Percentiles rank a stretch among this genome's conserved stretches.
These are phyloP conservation scores for Lachnellula hyalina DNA, from an alignment of 2,329 filamentous ascomycete genomes.

Conservation along the genomic window DNA sequence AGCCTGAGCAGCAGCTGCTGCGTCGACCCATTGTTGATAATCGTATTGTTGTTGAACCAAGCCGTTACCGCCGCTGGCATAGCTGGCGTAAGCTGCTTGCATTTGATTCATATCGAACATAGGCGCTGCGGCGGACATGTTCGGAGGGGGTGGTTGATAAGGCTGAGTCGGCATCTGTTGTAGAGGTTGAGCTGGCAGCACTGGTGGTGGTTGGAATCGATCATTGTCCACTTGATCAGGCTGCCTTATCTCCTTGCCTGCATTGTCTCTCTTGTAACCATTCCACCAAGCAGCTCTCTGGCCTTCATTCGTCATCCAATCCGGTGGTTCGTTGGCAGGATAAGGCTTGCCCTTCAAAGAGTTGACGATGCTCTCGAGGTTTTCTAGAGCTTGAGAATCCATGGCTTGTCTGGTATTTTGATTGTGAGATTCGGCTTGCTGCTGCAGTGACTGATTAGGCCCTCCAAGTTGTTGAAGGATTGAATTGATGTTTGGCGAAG, in stretches of 20 bases:
- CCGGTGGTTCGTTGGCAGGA: constrained; percentile 47
- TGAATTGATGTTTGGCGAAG: constrained; percentile 11
- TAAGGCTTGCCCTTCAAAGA: constrained; percentile 42
- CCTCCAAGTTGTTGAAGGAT: constrained; percentile 16
- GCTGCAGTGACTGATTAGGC: not conserved
- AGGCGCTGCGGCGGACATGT: constrained; percentile 5
- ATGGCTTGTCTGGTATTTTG: constrained; percentile 7
- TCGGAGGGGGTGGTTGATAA: constrained; percentile 14
- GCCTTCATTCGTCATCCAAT: constrained; percentile 44
- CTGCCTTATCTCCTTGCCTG: constrained; percentile 36
- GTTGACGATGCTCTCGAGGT: constrained; percentile 27
- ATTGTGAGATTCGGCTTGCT: not conserved
- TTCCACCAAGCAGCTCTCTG: constrained; percentile 49
- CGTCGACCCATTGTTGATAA: constrained; percentile 17
- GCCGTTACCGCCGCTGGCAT: constrained; percentile 20
- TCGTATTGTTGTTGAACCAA: constrained; percentile 15
- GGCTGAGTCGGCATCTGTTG: constrained; percentile 13
- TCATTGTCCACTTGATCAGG: constrained; percentile 32
- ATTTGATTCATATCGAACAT: constrained; percentile 22
- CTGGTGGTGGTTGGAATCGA: constrained; percentile 23
- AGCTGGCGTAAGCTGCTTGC: constrained; percentile 22
- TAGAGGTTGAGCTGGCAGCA: constrained; percentile 24
- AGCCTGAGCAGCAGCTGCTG: constrained; percentile 5
- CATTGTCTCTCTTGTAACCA: constrained; percentile 38
- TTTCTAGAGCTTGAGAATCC: constrained; percentile 16